These are phyloP conservation scores for Astrothelium macrocarpum DNA, from an alignment of 495 filamentous ascomycete genomes.

Conservation along the genomic window DNA sequence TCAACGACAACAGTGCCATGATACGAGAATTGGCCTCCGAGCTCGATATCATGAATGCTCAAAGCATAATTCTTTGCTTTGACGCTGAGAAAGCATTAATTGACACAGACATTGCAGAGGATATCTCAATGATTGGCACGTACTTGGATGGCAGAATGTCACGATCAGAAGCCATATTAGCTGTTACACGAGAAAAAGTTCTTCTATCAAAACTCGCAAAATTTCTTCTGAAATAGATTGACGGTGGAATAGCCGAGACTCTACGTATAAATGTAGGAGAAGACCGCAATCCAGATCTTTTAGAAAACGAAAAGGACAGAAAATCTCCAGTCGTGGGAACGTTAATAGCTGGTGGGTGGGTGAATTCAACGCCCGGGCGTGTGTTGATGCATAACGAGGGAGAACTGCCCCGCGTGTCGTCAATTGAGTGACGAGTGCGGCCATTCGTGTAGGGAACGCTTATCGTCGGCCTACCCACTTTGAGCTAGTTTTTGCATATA, in stretches of 20 bases:
- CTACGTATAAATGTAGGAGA: not conserved
- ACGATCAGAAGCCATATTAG: constrained; percentile 20
- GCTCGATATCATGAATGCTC: constrained; percentile 67
- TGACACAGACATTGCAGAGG: not conserved
- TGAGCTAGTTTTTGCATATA: too few relatives aligned
- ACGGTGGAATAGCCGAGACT: not conserved
- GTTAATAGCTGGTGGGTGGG: not conserved
- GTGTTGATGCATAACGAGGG: not conserved
- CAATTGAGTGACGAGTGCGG: not conserved
- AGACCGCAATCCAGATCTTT: not conserved
- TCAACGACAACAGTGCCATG: constrained; percentile 65
- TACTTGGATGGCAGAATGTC: constrained; percentile 22
- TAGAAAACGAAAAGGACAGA: not conserved
- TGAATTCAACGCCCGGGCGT: not conserved
- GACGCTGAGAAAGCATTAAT: constrained; percentile 41
- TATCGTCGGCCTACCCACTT: not conserved
- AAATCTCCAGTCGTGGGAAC: too few relatives aligned
- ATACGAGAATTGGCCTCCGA: constrained; percentile 64
- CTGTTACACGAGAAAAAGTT: not conserved
- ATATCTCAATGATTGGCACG: not conserved
- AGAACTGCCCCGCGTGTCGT: constrained; percentile 2
- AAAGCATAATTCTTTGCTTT: constrained; percentile 82
- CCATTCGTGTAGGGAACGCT: not conserved
- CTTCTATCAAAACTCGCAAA: not conserved
- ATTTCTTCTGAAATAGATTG: not conserved